Evolutionary conservation across 2,329 filamentous ascomycete genomes (phyloP).

Genomic region (Fusarium armeniacum): DNA sequence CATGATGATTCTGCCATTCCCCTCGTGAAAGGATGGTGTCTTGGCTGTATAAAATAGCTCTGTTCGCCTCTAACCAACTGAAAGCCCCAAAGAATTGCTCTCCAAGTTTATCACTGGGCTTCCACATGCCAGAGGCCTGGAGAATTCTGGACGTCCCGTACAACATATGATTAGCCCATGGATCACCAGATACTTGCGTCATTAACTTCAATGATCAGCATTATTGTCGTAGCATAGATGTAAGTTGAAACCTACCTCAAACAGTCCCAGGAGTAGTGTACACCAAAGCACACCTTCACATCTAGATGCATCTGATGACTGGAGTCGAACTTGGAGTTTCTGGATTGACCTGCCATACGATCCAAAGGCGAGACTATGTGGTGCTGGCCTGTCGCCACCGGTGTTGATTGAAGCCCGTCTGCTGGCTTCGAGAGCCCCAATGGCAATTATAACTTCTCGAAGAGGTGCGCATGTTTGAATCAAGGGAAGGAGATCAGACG

Average conservation of each 20-base stretch:
- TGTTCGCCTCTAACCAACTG: slow-evolving; percentile 42
- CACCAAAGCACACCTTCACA: slow-evolving; percentile 45
- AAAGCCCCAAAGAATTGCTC: slow-evolving; percentile 43
- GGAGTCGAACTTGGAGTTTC: slow-evolving; percentile 27
- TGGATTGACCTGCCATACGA: slow-evolving; percentile 43
- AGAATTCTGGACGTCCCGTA: slow-evolving; percentile 47
- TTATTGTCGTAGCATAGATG: rapidly evolving
- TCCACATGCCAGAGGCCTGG: slow-evolving; percentile 4
- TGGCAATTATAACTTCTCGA: slow-evolving; percentile 38
- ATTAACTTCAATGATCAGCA: slow-evolving; percentile 43
- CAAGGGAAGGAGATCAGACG: slow-evolving; percentile 34
- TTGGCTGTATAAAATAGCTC: slow-evolving; percentile 47
- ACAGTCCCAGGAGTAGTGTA: slow-evolving; percentile 48
- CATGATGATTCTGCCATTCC: neutral
- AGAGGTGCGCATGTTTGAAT: slow-evolving; percentile 36
- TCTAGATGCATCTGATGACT: neutral
- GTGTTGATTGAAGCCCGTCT: slow-evolving; percentile 18
- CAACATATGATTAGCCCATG: slow-evolving; percentile 50
- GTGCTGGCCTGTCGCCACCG: neutral
- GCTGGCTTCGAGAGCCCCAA: slow-evolving; percentile 50
- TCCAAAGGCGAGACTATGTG: slow-evolving; percentile 25
- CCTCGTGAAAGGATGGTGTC: slow-evolving; percentile 39
- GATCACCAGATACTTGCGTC: slow-evolving; percentile 44
- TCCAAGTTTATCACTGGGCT: neutral
- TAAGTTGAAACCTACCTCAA: slow-evolving; percentile 41